These are phyloP conservation scores for Fusarium buxicola DNA, from an alignment of 2,329 filamentous ascomycete species.

Conservation along the genomic window DNA sequence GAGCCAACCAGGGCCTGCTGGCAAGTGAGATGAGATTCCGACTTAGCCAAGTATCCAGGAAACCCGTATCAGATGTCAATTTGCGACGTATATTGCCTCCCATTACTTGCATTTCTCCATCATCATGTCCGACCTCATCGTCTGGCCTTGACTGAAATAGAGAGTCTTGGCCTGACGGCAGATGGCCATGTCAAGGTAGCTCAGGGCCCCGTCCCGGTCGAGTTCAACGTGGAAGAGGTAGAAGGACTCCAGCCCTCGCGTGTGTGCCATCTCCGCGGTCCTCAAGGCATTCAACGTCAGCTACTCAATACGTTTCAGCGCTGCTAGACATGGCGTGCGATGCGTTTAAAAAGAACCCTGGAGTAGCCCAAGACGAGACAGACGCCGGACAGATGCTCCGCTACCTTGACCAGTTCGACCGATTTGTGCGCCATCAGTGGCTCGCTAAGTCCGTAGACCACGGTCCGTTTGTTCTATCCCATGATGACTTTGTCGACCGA, in stretches of 20 bases:
- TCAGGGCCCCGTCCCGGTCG: conserved; percentile 23
- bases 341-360: conserved; percentile 35
- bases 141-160: no score
- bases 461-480: conserved; percentile 42
- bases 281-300: conserved; percentile 20
- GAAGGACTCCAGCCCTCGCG: conserved; percentile 38
- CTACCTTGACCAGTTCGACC: conserved; percentile 38
- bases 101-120: no score
- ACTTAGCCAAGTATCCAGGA: no score
- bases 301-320: conserved; percentile 40
- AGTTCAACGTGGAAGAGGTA: conserved; percentile 44
- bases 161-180: no score
- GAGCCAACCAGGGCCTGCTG: no score
- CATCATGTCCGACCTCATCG: no score
- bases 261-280: conserved; percentile 27
- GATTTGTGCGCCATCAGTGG: conserved; percentile 19
- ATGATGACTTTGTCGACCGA: conserved; percentile 40
- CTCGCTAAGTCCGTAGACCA: conserved; percentile 9
- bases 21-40: no score
- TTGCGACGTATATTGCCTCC: no score
- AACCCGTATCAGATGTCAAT: no score
- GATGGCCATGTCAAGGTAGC: conserved; percentile 27
- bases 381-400: conserved; percentile 41
- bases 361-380: conserved; percentile 26
- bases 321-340: conserved; percentile 43